Evolutionary conservation across 768 basidiomycete species (phyloP), one percentile per base, ranked within the genome.

Genomic region (Boletus rubroflammeus): DNA sequence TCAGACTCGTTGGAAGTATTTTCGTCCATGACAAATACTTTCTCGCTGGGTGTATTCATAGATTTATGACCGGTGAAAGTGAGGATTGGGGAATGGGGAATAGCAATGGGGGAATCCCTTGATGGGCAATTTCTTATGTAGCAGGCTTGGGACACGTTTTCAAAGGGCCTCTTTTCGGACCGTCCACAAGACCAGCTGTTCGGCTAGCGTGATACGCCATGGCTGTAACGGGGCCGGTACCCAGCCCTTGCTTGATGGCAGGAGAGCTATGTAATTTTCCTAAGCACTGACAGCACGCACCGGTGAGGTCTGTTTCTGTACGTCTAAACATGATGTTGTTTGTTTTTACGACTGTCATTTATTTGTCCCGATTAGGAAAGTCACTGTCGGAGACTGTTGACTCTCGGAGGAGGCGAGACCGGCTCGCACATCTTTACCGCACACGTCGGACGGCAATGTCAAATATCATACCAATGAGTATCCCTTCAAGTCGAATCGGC

Each of bases 191-290:
- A 23, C 13, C 36, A n/a, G n/a, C 25, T 32, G 49, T 13, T 54
- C 57, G 53, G 62, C 35, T 59, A 46, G 38, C 21, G 39, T 47
- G 50, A 41, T 45, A 25, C 43, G 40, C 50, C 54, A 51, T 50
- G 28, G 15, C n/a, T 32, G 31, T 29, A 29, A n/a, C 17, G 23
- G 19, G 43, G 21, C 6, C 17, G 0, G 35, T n/a, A 19, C 28
- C 14, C 35, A 40, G 13, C 19, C 32, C 5, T 34, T 34, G 23
- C 5, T 25, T 47, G 23, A 19, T 38, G 15, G 47, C 47, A 32
- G 23, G 14, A 15, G 47, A 35, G 1, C 19, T 46, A 55, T 45
- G 48, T 47, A 46, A 57, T 56, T 56, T 23, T 10, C 3, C 5
- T 2, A n/a, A n/a, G 25, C 7, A 35, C n/a, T 5, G 26, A 25